Conservation (phyloP, 257 asterid genomes). For the Fraxinus cuspidata region DNA sequence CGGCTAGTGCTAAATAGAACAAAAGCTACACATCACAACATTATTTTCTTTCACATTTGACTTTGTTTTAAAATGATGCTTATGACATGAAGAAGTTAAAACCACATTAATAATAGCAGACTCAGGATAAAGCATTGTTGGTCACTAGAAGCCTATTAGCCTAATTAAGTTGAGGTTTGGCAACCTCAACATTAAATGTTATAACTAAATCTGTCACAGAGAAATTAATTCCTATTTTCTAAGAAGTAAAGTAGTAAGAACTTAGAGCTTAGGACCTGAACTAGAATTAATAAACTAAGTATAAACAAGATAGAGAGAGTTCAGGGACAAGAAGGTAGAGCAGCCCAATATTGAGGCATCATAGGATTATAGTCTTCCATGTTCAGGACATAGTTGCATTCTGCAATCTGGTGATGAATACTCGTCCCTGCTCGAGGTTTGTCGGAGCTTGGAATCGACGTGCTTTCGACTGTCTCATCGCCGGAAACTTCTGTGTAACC, state of each 20-base stretch:
- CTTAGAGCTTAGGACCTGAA: background rate
- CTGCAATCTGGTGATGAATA: conserved; percentile 40
- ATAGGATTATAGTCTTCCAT: conserved; percentile 57
- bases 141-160: background rate
- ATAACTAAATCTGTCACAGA: background rate
- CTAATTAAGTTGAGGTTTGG: background rate
- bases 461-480: conserved; percentile 90
- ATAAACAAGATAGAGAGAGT: background rate
- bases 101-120: background rate
- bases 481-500: conserved; percentile 69
- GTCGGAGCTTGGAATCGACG: conserved; percentile 61
- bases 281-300: background rate
- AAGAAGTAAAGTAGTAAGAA: background rate
- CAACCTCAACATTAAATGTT: background rate
- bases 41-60: background rate
- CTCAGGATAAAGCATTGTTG: no score
- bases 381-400: conserved; percentile 62
- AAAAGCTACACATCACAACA: background rate
- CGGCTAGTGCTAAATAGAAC: no score
- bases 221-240: background rate
- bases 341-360: conserved; percentile 64
- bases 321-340: conserved; percentile 47
- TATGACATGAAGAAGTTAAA: background rate
- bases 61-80: background rate
- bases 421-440: conserved; percentile 25